Evolutionary conservation across 108 stramenopile genomes (phyloP), one percentile per base, ranked within the genome.

Genomic region (Aurantiochytrium sp.): DNA sequence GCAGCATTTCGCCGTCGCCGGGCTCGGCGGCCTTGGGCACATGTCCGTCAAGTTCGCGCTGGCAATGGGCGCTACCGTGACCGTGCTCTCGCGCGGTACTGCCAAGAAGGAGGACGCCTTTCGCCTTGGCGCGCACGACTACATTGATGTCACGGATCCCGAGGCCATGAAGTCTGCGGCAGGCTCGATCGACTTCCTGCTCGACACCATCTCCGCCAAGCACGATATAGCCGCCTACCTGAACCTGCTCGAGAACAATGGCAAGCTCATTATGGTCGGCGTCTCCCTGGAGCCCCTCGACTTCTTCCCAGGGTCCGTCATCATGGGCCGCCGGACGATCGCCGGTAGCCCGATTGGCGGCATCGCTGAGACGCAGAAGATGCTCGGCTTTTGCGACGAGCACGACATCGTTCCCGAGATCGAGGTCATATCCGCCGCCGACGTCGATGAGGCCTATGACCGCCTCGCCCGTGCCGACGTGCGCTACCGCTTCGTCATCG

Each of bases 21-120:
- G 94, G 17, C 89, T 93, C 87, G 94, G 94, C 52, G 94, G 94
- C 36, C 88, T 94, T 19, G 94, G 94, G 32, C 90, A 91, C 69
- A 90, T 93, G 91, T 92, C 65, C 30, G 86, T 94, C 55, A 91
- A 93, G 85, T 52, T 93, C 27, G 93, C 92, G 42, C 90, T 88
- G 85, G 89, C 91, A 21, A 86, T 94, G 87, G 91, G 92, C 24
- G 52, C 52, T 45, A 69, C 89, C 19, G 88, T 92, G 31, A 87
- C 88, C 15, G 91, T 89, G 4, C 86, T 94, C 41, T 89, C 91
- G 8, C 90, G 93, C 36, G 52, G 52, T 52, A 68, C 68, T 22
- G 87, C 68, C 6, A 95, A 95, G 87, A 81, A 50, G 42, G 94
- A 90, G 4, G 68, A 52, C 2, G 91, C 92, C 0, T 42, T 85